Evolutionary conservation across 2,329 filamentous ascomycete genomes (phyloP).

Genomic region (Aspergillus puulaauensis): DNA sequence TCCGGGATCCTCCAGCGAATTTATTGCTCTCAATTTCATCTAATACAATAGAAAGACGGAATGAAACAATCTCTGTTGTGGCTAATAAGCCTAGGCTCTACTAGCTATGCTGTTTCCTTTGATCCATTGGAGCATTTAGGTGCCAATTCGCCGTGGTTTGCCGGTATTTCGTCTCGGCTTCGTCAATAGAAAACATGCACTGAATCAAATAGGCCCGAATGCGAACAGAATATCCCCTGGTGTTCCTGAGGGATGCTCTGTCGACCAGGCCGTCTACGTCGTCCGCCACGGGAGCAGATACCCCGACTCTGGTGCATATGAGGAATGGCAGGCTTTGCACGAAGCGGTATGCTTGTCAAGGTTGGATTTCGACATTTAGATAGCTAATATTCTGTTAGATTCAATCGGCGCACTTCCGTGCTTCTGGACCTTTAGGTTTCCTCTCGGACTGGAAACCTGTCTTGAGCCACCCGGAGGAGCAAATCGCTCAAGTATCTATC

Average conservation of each 20-base stretch:
- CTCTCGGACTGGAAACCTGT: constrained; percentile 59
- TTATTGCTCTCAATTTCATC: background rate
- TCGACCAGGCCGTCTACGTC: constrained; percentile 15
- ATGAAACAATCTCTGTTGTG: constrained; percentile 12
- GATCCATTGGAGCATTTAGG: constrained; percentile 51
- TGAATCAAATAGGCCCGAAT: constrained; percentile 8
- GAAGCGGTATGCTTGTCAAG: constrained; percentile 33
- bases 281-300: constrained; percentile 15
- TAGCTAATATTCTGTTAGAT: constrained; percentile 41
- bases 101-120: constrained; percentile 8
- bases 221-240: constrained; percentile 9
- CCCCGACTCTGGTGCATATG: constrained; percentile 14
- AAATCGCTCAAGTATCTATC: constrained; percentile 60
- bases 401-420: constrained; percentile 53
- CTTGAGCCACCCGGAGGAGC: constrained; percentile 53
- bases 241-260: constrained; percentile 8
- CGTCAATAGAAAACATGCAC: background rate
- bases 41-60: background rate
- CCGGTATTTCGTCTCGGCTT: constrained; percentile 37
- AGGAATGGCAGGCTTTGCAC: constrained; percentile 10
- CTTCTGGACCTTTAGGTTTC: constrained; percentile 56
- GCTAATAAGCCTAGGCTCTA: constrained; percentile 10
- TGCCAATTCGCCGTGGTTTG: constrained; percentile 55
- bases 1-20: background rate
- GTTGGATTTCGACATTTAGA: background rate